A percentile compares a stretch with the other conserved stretches of the same genome.
phyloP scores from a whole-genome alignment of 176 grass and related monocot genomes.

The Aechmea fasciata region DNA sequence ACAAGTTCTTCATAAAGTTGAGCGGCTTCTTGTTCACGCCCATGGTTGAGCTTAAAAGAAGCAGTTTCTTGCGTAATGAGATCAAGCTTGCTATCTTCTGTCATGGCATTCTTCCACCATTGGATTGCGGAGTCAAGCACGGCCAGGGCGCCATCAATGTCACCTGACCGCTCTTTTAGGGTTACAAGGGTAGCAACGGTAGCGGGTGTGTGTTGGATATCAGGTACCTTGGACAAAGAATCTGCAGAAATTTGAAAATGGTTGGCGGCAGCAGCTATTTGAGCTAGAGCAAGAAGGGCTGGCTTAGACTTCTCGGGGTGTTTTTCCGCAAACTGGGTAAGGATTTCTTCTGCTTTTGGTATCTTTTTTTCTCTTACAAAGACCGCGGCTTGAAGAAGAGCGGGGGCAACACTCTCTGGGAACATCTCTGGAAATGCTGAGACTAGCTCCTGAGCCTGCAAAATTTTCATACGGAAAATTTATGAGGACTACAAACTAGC shows the following conservation, averaged over 20 bases:
- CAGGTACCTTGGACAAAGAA: slow-evolving; percentile 47
- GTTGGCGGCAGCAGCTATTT: slow-evolving; percentile 54
- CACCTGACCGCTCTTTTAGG: slow-evolving; percentile 52
- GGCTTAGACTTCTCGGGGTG: slow-evolving; percentile 46
- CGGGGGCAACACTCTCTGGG: slow-evolving; percentile 42
- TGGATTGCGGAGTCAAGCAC: slow-evolving; percentile 68
- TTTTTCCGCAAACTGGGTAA: slow-evolving; percentile 49
- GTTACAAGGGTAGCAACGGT: slow-evolving; percentile 66
- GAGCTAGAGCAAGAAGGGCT: slow-evolving; percentile 63
- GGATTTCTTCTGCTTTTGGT: slow-evolving; percentile 72
- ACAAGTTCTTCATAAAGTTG: slow-evolving; percentile 78
- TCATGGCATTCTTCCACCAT: slow-evolving; percentile 90
- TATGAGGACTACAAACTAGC: not conserved
- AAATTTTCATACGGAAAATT: not conserved
- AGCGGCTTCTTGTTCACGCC: slow-evolving; percentile 58
- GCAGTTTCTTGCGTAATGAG: slow-evolving; percentile 68
- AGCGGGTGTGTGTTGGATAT: slow-evolving; percentile 82
- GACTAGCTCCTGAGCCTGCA: slow-evolving; percentile 60
- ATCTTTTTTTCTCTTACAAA: slow-evolving; percentile 77
- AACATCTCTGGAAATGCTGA: slow-evolving; percentile 45
- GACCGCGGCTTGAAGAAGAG: slow-evolving; percentile 68
- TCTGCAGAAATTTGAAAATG: slow-evolving; percentile 77
- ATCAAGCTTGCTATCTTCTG: slow-evolving; percentile 63
- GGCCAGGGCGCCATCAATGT: slow-evolving; percentile 35
- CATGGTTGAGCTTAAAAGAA: slow-evolving; percentile 76